Conservation (phyloP, 768 basidiomycete species). For the Mycena leptocephala region DNA sequence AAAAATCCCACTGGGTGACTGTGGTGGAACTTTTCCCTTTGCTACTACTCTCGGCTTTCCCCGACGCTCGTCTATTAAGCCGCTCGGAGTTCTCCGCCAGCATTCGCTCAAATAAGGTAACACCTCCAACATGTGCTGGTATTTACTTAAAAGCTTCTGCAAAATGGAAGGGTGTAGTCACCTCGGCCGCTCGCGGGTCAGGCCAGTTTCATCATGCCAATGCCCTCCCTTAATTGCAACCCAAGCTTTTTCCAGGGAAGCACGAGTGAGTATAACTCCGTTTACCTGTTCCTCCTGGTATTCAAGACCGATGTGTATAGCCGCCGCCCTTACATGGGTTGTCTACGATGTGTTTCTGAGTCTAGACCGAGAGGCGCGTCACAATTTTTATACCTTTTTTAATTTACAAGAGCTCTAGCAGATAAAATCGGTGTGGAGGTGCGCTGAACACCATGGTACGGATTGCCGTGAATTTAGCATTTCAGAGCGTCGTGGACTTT, state of each 20-base stretch:
- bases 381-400: neutral
- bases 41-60: neutral
- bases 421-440: conserved; percentile 20
- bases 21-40: no score
- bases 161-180: no score
- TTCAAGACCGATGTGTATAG: neutral
- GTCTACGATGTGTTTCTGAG: conserved; percentile 21
- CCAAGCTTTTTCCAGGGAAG: conserved; percentile 21
- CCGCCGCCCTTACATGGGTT: conserved; percentile 23
- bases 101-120: neutral
- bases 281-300: neutral
- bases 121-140: neutral
- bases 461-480: neutral
- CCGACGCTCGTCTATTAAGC: neutral
- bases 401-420: neutral
- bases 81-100: no score
- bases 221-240: neutral
- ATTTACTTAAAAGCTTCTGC: neutral
- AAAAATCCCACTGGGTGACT: no score
- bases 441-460: neutral
- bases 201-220: neutral
- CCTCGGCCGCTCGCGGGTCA: neutral
- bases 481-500: neutral
- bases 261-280: conserved; percentile 7
- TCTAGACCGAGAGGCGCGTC: conserved; percentile 13